phyloP scores from a whole-genome alignment of 208 protist species.

The Leishmania tarentolae region DNA sequence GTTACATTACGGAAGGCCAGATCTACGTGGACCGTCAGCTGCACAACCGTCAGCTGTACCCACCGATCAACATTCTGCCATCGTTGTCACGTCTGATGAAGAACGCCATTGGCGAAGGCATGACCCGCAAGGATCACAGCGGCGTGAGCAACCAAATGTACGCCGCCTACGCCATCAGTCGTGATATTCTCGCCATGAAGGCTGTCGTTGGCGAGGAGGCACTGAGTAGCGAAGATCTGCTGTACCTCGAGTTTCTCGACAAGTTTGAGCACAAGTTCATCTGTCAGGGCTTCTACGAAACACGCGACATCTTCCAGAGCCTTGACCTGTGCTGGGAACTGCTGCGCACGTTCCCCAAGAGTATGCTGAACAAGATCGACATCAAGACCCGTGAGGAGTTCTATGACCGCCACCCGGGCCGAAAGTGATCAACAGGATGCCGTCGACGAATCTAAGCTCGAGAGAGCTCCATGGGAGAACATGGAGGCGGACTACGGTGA shows the following conservation, averaged over 20 bases:
- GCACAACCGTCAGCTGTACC: conserved; percentile 99
- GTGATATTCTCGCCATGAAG: conserved; percentile 99
- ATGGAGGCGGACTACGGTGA: not conserved
- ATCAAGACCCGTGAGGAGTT: conserved; percentile 95
- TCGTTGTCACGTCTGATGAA: conserved; percentile 99
- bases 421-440: conserved; percentile 14
- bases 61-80: conserved; percentile 99
- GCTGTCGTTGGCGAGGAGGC: conserved; percentile 99
- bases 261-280: conserved; percentile 99
- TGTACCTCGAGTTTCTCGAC: conserved; percentile 99
- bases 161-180: conserved; percentile 99
- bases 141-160: conserved; percentile 99
- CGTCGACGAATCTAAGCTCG: not conserved
- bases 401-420: conserved; percentile 84
- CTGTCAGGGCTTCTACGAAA: conserved; percentile 97
- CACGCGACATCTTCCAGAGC: conserved; percentile 98
- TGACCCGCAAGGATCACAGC: conserved; percentile 99
- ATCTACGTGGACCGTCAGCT: conserved; percentile 99
- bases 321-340: conserved; percentile 99
- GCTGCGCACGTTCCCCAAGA: conserved; percentile 98
- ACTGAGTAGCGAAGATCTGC: conserved; percentile 97
- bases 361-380: conserved; percentile 98
- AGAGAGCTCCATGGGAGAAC: not conserved
- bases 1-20: conserved; percentile 99
- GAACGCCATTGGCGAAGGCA: conserved; percentile 99